A percentile compares a stretch with the other conserved stretches of the same genome.
These are phyloP conservation scores for Paspalum vaginatum DNA, from an alignment of 176 grass and related monocot genomes.

Conservation along the genomic window DNA sequence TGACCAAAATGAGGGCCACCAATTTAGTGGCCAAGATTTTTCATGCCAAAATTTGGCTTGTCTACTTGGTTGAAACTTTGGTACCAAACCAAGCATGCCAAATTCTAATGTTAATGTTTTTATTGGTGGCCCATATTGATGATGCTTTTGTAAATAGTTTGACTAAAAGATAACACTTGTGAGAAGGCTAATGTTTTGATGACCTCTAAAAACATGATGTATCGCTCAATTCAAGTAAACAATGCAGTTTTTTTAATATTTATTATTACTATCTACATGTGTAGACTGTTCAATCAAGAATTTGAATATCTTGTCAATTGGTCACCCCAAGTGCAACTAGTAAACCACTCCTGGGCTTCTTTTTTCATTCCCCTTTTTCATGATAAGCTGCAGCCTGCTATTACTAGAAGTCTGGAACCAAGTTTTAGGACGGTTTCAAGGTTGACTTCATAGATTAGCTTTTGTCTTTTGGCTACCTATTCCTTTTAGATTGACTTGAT, in stretches of 20 bases:
- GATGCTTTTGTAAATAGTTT: background rate
- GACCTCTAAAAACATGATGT: background rate
- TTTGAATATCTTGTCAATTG: background rate
- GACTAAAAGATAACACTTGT: background rate
- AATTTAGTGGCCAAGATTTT: too few species aligned
- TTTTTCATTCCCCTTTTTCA: background rate
- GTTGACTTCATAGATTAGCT: conserved; percentile 3
- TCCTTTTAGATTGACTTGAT: background rate
- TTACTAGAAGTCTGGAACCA: background rate
- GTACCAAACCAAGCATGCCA: too few species aligned
- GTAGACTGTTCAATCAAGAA: background rate
- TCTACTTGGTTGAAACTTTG: too few species aligned
- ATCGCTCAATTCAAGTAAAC: conserved; percentile 5
- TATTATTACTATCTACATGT: conserved; percentile 4
- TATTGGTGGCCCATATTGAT: background rate
- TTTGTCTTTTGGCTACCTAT: background rate
- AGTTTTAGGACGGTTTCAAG: background rate
- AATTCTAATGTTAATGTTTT: too few species aligned
- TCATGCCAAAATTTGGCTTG: too few species aligned
- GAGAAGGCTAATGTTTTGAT: background rate
- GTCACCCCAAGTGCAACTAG: conserved; percentile 1
- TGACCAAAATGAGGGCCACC: too few species aligned
- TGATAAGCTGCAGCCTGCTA: too few species aligned
- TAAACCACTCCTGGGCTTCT: conserved; percentile 1
- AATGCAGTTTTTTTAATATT: too few species aligned